Evolutionary conservation across 495 filamentous ascomycete genomes (phyloP), one percentile per base, ranked within the genome.

Genomic region (Beverwykella pulmonaria): DNA sequence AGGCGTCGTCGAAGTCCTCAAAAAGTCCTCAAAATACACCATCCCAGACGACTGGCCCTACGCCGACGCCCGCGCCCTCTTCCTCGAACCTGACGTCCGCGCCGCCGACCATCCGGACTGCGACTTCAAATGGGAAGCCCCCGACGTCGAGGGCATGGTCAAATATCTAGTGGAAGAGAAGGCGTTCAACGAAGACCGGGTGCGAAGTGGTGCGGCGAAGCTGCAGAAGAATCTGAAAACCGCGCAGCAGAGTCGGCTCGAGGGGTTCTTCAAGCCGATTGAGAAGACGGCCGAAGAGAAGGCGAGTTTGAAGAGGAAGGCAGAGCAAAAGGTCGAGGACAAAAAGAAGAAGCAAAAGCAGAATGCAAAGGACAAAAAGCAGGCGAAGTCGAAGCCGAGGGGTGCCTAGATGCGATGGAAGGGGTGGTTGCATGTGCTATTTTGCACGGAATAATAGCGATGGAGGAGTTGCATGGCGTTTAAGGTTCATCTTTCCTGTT

Each of bases 231-330:
- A 90, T 62, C 78, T 95, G 58, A 97, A 97, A 82, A 87, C 82
- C 26, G 86, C 87, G 15, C 94, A 97, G 75, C 94, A 99, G 76
- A 86, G 89, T 3, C 86, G 94, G 27, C 78, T 99, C n/a, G 92
- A 96, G 73, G 93, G 96, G 15, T 99, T 99, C 80, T 99, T 99
- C 84, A 96, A 96, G 78, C 87, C 91, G 14, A 76, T 96, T n/a
- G 89, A 90, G 49, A 93, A 90, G 79, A 92, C 92, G 2, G 88
- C 91, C 14, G 88, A 88, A 58, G 88, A 98, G 79, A 88, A 93
- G 71, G 87, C 86, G 57, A 85, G 66, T 46, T 79, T 96, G 71
- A 97, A 98, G 84, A 84, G 94, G 73, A 98, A 97, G 82, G 86
- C 93, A 32, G 93, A 96, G 52, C 88, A 90, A 79, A 94, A 96